These are phyloP conservation scores for grape (Vitis vinifera) DNA, from an alignment of 164 flowering plant species.

Conservation along the genomic window DNA sequence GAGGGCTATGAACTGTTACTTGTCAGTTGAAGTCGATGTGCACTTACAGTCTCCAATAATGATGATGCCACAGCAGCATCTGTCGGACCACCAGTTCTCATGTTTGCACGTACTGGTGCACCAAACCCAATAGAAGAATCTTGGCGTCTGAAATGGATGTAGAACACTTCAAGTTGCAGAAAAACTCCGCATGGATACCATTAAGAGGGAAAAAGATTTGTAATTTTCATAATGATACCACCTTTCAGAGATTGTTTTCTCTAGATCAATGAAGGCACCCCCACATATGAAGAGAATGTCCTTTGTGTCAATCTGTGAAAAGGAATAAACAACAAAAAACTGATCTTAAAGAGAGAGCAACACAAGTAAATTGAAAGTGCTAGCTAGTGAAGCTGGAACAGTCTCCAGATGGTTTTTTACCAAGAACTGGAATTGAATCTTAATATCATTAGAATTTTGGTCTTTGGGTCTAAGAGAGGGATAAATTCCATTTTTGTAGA, in stretches of 20 bases:
- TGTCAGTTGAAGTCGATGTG: conserved; percentile 10
- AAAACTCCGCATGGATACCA: not conserved
- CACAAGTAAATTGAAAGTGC: not conserved
- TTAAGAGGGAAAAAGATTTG: not conserved
- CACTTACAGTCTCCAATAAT: conserved; percentile 82
- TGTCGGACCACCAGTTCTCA: conserved; percentile 69
- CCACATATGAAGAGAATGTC: conserved; percentile 97
- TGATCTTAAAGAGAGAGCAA: not conserved
- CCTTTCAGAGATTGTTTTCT: conserved; percentile 97
- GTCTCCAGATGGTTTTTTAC: too few relatives aligned
- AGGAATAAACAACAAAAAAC: conserved; percentile 6
- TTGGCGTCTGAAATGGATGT: conserved; percentile 61
- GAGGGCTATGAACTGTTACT: conserved; percentile 12
- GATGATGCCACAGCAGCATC: conserved; percentile 71
- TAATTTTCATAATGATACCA: conserved; percentile 18
- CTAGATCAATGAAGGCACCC: conserved; percentile 92
- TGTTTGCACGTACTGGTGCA: conserved; percentile 92
- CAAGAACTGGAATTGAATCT: too few relatives aligned
- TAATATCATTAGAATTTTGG: too few relatives aligned
- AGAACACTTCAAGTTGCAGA: conserved; percentile 14
- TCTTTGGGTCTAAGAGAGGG: too few relatives aligned
- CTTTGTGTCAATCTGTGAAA: conserved; percentile 86
- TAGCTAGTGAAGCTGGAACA: not conserved
- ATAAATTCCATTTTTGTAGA: too few relatives aligned
- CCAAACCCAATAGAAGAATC: conserved; percentile 98